These are phyloP conservation scores for Aspergillus novofumigatus DNA, from an alignment of 2,329 filamentous ascomycete species.

Conservation along the genomic window DNA sequence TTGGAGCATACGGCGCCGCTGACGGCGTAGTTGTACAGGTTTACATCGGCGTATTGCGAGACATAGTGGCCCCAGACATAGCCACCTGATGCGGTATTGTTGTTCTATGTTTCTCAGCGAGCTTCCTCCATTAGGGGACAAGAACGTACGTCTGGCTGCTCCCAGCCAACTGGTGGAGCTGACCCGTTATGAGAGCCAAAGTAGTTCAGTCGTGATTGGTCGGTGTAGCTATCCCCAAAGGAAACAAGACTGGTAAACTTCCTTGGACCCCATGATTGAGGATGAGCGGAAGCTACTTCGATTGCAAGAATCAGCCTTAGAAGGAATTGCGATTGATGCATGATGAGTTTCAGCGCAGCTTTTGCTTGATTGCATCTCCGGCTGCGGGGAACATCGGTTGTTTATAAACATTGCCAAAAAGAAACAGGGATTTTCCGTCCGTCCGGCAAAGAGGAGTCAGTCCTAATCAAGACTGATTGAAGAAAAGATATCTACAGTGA, in stretches of 20 bases:
- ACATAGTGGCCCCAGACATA: slow-evolving; percentile 67
- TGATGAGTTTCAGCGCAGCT: background rate
- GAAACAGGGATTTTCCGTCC: too few relatives aligned
- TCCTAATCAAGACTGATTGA: too few relatives aligned
- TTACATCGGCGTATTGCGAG: slow-evolving; percentile 51
- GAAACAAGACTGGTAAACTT: slow-evolving; percentile 61
- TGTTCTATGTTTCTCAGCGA: slow-evolving; percentile 29
- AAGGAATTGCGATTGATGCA: background rate
- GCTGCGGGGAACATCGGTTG: background rate
- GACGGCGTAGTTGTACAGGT: slow-evolving; percentile 65
- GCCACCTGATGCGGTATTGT: slow-evolving; percentile 60
- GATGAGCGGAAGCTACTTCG: background rate
- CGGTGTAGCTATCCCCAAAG: slow-evolving; percentile 74
- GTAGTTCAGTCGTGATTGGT: slow-evolving; percentile 64
- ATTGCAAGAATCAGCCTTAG: background rate
- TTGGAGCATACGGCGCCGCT: slow-evolving; percentile 70
- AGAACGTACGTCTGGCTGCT: slow-evolving; percentile 41
- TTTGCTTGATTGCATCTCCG: background rate
- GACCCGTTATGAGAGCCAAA: slow-evolving; percentile 56
- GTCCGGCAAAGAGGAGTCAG: too few relatives aligned
- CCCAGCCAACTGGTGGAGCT: slow-evolving; percentile 60
- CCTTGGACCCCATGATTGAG: slow-evolving; percentile 27
- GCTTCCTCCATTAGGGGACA: background rate
- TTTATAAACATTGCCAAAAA: background rate
- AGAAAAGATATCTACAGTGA: too few relatives aligned